Evolutionary conservation across 202 grass and related monocot genomes (phyloP), one percentile per base, ranked within the genome.

Genomic region (Schoenoplectus tabernaemontani): DNA sequence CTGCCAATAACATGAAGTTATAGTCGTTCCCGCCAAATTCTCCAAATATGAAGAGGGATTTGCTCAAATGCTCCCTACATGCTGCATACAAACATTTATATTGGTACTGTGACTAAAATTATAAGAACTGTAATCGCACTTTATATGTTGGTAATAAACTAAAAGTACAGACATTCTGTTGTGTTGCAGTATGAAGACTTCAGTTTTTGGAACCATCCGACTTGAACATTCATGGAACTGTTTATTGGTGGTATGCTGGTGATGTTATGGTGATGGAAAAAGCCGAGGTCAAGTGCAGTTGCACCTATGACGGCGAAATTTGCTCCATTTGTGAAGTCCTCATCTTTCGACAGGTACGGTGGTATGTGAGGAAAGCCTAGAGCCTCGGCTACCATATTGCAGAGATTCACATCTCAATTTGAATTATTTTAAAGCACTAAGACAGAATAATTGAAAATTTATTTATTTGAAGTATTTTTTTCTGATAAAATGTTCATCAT

Each of bases 1-100:
- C 78, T 1, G 80, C 26, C 17, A 6, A 26, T 4, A 87, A 56
- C 58, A 82, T 37, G 37, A 58, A 77, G n/a, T 72, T 79, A 59
- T 89, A 86, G 13, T 92, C 90, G 64, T 89, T 89, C 51, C 83
- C 53, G 0, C 84, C 87, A 16, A 85, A 80, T 79, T 87, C 90
- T 10, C 87, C 90, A 51, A 92, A 76, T 69, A 92, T 59, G 28
- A 92, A 92, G 59, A 92, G 87, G 0, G 90, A 82, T 37, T 66
- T 83, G 10, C 37, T 67, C 53, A 91, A 87, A 26, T 76, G 81
- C 19, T 43, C 34, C 64, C 20, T 59, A 58, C 91, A 94, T 2
- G 38, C 88, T 87, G 64, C 64, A 59, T 36, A 36, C n/a, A 38
- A 32, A 17, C 33, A 47, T 2, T 1, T 10, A 44, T 9, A n/a